Conservation (phyloP, 805 yeast species). For the Ogataea nitratoaversa region DNA sequence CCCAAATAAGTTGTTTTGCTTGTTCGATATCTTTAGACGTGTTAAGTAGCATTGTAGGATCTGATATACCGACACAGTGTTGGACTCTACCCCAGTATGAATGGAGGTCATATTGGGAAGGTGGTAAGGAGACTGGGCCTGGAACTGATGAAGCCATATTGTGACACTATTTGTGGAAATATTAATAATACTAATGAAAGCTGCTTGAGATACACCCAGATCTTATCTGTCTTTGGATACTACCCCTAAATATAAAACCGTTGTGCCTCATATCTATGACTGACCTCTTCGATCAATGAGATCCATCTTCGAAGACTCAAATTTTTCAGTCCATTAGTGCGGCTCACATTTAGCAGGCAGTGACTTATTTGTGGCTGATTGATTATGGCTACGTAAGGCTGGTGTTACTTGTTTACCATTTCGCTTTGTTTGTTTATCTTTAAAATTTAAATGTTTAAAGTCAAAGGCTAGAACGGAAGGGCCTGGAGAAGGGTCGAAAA, state of each 20-base stretch:
- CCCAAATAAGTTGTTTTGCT: constrained; percentile 65
- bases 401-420: background rate
- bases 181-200: too few relatives aligned
- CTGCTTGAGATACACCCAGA: too few relatives aligned
- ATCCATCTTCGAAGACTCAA: too few relatives aligned
- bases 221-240: too few relatives aligned
- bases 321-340: too few relatives aligned
- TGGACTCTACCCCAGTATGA: constrained; percentile 93
- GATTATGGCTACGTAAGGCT: background rate
- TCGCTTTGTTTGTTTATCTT: background rate
- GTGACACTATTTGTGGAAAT: too few relatives aligned
- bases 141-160: constrained; percentile 84
- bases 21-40: constrained; percentile 55
- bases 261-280: too few relatives aligned
- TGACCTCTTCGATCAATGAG: too few relatives aligned
- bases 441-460: background rate
- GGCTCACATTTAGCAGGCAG: too few relatives aligned
- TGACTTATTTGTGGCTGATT: background rate
- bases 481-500: too few relatives aligned
- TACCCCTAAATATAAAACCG: too few relatives aligned
- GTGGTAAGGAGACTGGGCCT: constrained; percentile 77
- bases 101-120: constrained; percentile 69
- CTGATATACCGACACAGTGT: constrained; percentile 90
- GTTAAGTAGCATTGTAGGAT: constrained; percentile 83
- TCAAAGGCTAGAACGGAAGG: background rate